These are phyloP conservation scores for Artemisia argyi DNA, from an alignment of 129 eudicot genomes.

Conservation along the genomic window DNA sequence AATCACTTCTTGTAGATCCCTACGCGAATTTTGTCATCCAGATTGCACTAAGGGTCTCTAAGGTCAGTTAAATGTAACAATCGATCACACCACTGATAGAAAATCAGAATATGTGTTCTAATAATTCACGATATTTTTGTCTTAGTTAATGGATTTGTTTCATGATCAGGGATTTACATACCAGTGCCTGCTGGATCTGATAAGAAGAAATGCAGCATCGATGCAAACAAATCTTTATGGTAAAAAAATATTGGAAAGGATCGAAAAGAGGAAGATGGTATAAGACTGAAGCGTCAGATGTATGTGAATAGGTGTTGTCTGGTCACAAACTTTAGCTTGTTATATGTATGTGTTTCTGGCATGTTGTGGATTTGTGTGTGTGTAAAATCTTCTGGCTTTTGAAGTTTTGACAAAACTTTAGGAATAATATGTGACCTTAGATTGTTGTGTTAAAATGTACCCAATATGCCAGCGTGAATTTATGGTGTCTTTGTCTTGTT, in stretches of 20 bases:
- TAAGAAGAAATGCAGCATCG: conserved; percentile 28
- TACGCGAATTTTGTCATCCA: conserved; percentile 76
- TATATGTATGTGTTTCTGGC: conserved; percentile 16
- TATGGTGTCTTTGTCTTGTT: neutral
- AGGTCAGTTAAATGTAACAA: conserved; percentile 36
- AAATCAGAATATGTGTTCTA: neutral
- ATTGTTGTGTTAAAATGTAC: conserved; percentile 4
- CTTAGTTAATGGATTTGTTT: neutral
- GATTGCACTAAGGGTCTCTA: conserved; percentile 49
- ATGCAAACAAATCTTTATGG: conserved; percentile 64
- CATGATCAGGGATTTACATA: conserved; percentile 41
- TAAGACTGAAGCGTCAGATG: conserved; percentile 7
- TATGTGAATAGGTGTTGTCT: conserved; percentile 28
- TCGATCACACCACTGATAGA: too few relatives aligned
- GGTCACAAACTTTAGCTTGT: conserved; percentile 3
- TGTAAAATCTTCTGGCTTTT: neutral
- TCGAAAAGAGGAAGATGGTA: conserved; percentile 41
- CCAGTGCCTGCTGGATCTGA: conserved; percentile 29
- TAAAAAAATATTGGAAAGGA: conserved; percentile 50
- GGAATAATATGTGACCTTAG: conserved; percentile 2
- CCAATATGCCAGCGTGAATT: neutral
- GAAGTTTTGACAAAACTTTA: conserved; percentile 13
- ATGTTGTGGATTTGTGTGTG: conserved; percentile 30
- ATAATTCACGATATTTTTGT: neutral
- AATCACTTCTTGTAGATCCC: conserved; percentile 58